These are phyloP conservation scores for Gypsophila paniculata DNA, from an alignment of 179 eudicot species.

Conservation along the genomic window DNA sequence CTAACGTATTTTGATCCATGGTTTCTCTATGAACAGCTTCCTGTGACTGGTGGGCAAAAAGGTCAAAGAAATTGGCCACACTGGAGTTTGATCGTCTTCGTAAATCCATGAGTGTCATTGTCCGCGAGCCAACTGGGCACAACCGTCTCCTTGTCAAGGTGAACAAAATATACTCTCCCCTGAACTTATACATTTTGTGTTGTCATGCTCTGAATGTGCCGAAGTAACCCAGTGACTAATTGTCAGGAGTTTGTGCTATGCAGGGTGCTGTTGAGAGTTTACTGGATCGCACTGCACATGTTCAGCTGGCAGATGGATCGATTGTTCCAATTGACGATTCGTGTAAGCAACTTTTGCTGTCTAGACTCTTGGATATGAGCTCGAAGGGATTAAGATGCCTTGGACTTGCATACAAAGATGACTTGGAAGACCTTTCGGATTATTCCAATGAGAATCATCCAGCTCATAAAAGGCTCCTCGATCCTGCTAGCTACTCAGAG, in stretches of 20 bases:
- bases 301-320: slow-evolving; percentile 84
- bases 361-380: slow-evolving; percentile 66
- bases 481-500: slow-evolving; percentile 56
- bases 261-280: slow-evolving; percentile 93
- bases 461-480: slow-evolving; percentile 70
- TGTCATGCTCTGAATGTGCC: not conserved
- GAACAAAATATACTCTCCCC: not conserved
- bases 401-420: slow-evolving; percentile 77
- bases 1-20: not conserved
- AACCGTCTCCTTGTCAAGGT: slow-evolving; percentile 89
- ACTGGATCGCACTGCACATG: slow-evolving; percentile 64
- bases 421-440: slow-evolving; percentile 61
- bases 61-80: slow-evolving; percentile 64
- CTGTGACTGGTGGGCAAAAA: slow-evolving; percentile 76
- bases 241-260: slow-evolving; percentile 3
- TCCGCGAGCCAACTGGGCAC: slow-evolving; percentile 52
- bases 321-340: slow-evolving; percentile 56
- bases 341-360: slow-evolving; percentile 50
- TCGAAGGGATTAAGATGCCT: slow-evolving; percentile 83
- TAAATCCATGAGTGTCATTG: slow-evolving; percentile 91
- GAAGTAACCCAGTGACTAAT: not conserved
- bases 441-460: slow-evolving; percentile 56
- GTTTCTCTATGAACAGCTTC: slow-evolving; percentile 36
- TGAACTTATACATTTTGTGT: not conserved
- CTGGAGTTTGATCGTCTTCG: slow-evolving; percentile 85